phyloP scores from a whole-genome alignment of 2,329 filamentous ascomycete genomes.

The Dendrostoma leiphaemia region DNA sequence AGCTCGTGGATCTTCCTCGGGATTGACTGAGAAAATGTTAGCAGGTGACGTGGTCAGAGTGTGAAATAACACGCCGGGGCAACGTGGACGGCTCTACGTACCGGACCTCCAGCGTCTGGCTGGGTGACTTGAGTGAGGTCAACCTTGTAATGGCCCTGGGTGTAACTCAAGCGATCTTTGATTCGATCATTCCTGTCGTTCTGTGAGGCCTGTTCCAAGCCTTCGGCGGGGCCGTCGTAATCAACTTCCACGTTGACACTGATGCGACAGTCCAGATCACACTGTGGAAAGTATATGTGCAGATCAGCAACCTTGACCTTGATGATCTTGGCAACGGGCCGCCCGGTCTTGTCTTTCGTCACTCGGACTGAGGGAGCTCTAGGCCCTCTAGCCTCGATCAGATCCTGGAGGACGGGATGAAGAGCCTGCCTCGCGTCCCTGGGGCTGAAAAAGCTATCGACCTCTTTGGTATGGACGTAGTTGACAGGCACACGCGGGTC shows the following conservation, averaged over 20 bases:
- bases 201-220: slow-evolving; percentile 41
- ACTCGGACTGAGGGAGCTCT: slow-evolving; percentile 64
- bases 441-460: slow-evolving; percentile 79
- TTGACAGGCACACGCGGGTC: slow-evolving; percentile 61
- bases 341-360: slow-evolving; percentile 69
- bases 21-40: slow-evolving; percentile 31
- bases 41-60: slow-evolving; percentile 15
- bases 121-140: slow-evolving; percentile 88
- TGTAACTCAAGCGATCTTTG: slow-evolving; percentile 92
- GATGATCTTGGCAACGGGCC: slow-evolving; percentile 78
- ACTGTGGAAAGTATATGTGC: slow-evolving; percentile 77
- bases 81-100: slow-evolving; percentile 26
- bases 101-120: slow-evolving; percentile 29
- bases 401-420: slow-evolving; percentile 61
- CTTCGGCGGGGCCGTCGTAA: slow-evolving; percentile 67
- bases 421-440: slow-evolving; percentile 56
- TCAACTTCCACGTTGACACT: slow-evolving; percentile 94
- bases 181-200: slow-evolving; percentile 58
- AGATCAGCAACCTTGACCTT: slow-evolving; percentile 87
- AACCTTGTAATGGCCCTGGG: slow-evolving; percentile 81
- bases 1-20: slow-evolving; percentile 73
- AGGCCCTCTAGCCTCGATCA: slow-evolving; percentile 46
- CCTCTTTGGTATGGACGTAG: slow-evolving; percentile 80
- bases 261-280: slow-evolving; percentile 84
- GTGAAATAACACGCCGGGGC: neutral